Evolutionary conservation across 768 basidiomycete genomes (phyloP).

Genomic region (Lactarius hatsudake): DNA sequence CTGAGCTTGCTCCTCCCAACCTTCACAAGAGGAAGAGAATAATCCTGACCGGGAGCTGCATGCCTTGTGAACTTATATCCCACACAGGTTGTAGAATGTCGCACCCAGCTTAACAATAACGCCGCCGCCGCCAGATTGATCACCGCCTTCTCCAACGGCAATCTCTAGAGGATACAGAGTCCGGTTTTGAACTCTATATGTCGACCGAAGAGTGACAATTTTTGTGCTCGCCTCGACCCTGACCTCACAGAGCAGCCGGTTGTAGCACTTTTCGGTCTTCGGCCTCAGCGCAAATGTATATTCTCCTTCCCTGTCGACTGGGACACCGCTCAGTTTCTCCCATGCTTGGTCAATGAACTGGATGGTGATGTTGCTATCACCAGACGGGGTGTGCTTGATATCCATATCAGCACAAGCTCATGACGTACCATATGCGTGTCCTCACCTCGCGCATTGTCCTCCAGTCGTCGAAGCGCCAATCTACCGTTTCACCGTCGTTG

Average conservation of each 20-base stretch:
- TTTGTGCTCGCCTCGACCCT: constrained; percentile 91
- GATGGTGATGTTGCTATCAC: constrained; percentile 84
- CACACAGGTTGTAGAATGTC: background rate
- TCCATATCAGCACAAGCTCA: constrained; percentile 3
- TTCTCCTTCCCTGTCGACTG: constrained; percentile 93
- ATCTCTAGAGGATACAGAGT: constrained; percentile 92
- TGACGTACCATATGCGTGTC: background rate
- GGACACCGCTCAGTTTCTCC: constrained; percentile 85
- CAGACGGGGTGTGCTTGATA: constrained; percentile 45
- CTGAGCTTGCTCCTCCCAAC: constrained; percentile 79
- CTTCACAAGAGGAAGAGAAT: constrained; percentile 85
- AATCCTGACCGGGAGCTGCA: constrained; percentile 79
- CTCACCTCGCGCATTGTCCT: constrained; percentile 87
- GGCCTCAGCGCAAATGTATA: constrained; percentile 86
- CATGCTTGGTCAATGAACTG: constrained; percentile 81
- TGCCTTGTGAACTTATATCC: background rate
- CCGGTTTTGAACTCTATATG: constrained; percentile 85
- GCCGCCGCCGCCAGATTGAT: constrained; percentile 75
- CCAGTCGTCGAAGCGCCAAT: constrained; percentile 99
- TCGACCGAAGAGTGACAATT: constrained; percentile 89
- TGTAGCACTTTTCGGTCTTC: constrained; percentile 64
- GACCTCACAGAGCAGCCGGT: constrained; percentile 86
- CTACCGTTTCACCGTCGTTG: constrained; percentile 69
- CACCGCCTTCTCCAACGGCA: constrained; percentile 80
- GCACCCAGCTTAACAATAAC: constrained; percentile 68